These are phyloP conservation scores for Russula lepida DNA, from an alignment of 768 basidiomycete genomes.

Conservation along the genomic window DNA sequence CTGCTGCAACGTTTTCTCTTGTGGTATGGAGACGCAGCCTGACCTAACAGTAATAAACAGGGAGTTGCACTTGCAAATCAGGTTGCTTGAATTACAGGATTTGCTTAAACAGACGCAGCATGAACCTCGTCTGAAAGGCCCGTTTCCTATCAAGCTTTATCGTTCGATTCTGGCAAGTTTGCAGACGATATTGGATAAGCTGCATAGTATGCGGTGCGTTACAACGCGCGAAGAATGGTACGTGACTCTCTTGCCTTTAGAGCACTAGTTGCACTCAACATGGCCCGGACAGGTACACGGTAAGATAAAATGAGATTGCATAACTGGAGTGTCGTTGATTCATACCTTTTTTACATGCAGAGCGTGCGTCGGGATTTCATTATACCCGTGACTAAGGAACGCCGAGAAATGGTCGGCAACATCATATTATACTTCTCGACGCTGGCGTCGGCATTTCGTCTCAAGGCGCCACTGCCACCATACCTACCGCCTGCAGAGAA, in stretches of 20 bases:
- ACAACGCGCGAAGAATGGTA: slow-evolving; percentile 93
- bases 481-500: slow-evolving; percentile 91
- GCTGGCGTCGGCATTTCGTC: slow-evolving; percentile 66
- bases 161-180: slow-evolving; percentile 73
- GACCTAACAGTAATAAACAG: slow-evolving; percentile 40
- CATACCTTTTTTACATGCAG: slow-evolving; percentile 31
- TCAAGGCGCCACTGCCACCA: slow-evolving; percentile 91
- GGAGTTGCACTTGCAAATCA: slow-evolving; percentile 92
- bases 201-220: slow-evolving; percentile 97
- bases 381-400: slow-evolving; percentile 78
- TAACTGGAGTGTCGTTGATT: background rate
- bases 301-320: slow-evolving; percentile 27
- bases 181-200: slow-evolving; percentile 76
- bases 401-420: slow-evolving; percentile 92
- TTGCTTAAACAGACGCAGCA: slow-evolving; percentile 84
- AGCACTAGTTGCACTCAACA: background rate
- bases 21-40: background rate
- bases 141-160: slow-evolving; percentile 83
- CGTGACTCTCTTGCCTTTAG: slow-evolving; percentile 17
- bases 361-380: slow-evolving; percentile 82
- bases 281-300: slow-evolving; percentile 53
- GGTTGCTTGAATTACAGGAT: slow-evolving; percentile 76
- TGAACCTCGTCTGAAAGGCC: slow-evolving; percentile 92
- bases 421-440: slow-evolving; percentile 85
- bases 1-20: background rate